These are phyloP conservation scores for Chlorella vulgaris DNA, from an alignment of 139 green algal species.

Conservation along the genomic window DNA sequence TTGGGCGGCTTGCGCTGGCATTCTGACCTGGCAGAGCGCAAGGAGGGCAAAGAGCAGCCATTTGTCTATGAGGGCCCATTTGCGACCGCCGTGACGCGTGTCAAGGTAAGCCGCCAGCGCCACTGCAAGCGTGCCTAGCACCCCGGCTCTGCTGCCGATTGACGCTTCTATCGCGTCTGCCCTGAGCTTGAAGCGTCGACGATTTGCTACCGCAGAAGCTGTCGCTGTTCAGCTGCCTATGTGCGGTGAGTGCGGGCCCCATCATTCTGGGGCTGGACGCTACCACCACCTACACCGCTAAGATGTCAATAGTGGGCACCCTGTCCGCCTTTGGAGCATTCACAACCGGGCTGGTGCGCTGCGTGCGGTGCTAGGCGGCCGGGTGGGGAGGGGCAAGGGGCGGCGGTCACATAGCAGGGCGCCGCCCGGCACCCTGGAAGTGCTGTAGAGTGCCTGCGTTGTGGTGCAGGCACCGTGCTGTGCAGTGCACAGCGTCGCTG, in stretches of 20 bases:
- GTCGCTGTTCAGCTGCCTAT: slow-evolving; percentile 57
- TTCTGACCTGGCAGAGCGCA: slow-evolving; percentile 5
- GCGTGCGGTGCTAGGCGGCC: not conserved
- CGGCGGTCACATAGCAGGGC: not conserved
- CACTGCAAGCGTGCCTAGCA: not conserved
- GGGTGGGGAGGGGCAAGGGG: not conserved
- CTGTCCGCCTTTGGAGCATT: slow-evolving; percentile 54
- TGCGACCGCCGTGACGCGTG: slow-evolving; percentile 9
- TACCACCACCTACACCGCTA: slow-evolving; percentile 33
- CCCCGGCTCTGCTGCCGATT: no score
- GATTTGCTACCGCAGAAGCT: slow-evolving; percentile 39
- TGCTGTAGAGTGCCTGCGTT: no score
- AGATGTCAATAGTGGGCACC: slow-evolving; percentile 45
- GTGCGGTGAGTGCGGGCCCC: slow-evolving; percentile 41
- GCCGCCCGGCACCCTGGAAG: no score
- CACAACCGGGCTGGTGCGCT: slow-evolving; percentile 51
- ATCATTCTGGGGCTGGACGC: slow-evolving; percentile 47
- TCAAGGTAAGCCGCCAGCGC: slow-evolving; percentile 20
- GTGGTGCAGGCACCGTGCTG: no score
- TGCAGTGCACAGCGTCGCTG: no score
- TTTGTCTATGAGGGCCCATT: slow-evolving; percentile 40
- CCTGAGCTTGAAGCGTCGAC: not conserved
- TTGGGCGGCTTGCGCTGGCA: slow-evolving; percentile 3
- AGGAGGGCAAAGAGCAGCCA: not conserved
- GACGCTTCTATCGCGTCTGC: not conserved